A percentile compares a stretch with the other conserved stretches of the same genome.
Conservation (phyloP, 805 yeast genomes). For the Torulaspora franciscae region DNA sequence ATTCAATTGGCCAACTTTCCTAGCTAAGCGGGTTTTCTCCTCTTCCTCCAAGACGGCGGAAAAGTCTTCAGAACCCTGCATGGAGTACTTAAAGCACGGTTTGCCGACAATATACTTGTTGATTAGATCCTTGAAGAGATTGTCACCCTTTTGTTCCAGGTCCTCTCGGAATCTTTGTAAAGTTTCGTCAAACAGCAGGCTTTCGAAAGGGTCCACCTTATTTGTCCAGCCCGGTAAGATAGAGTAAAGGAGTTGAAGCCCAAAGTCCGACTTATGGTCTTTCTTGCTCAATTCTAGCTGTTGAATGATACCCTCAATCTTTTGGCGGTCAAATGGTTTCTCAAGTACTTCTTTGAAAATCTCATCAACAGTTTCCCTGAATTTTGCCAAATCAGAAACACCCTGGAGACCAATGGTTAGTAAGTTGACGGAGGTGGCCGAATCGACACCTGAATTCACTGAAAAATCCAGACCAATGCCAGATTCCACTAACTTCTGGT, state of each 20-base stretch:
- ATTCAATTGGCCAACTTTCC: conserved; percentile 42
- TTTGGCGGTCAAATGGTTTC: conserved; percentile 47
- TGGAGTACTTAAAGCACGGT: conserved; percentile 64
- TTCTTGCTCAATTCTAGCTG: conserved; percentile 80
- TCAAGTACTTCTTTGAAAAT: conserved; percentile 44
- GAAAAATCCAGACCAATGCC: conserved; percentile 82
- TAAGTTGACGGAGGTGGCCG: conserved; percentile 67
- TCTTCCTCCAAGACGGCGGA: conserved; percentile 47
- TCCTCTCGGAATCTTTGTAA: conserved; percentile 59
- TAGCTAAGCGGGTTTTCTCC: conserved; percentile 51
- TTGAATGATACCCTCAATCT: conserved; percentile 82
- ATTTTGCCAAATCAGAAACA: conserved; percentile 43
- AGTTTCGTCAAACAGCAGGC: conserved; percentile 59
- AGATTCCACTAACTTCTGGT: conserved; percentile 78
- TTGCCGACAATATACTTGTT: conserved; percentile 46
- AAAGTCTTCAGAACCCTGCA: conserved; percentile 64
- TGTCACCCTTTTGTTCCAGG: conserved; percentile 47
- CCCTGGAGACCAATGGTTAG: conserved; percentile 88
- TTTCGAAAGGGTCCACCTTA: conserved; percentile 66
- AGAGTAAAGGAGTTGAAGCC: conserved; percentile 67
- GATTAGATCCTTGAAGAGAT: conserved; percentile 56
- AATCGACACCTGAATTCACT: conserved; percentile 82
- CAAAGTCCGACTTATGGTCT: conserved; percentile 87
- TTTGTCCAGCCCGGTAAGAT: conserved; percentile 85
- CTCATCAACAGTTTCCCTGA: conserved; percentile 45